Conservation (phyloP, 2,329 filamentous ascomycete genomes). For the Fusarium sp. region DNA sequence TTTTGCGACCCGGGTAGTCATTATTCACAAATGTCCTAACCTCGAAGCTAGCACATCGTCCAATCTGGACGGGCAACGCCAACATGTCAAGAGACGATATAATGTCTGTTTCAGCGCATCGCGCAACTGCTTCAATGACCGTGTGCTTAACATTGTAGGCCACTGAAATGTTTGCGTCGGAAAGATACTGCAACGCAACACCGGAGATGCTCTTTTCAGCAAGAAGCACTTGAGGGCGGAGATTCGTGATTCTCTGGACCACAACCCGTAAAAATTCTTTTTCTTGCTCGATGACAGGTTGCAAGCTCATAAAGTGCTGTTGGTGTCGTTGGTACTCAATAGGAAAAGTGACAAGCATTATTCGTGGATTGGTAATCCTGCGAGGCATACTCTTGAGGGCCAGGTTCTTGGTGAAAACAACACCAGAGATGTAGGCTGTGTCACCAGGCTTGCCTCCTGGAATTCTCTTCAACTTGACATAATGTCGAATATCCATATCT, state of each 20-base stretch:
- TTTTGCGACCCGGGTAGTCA: slow-evolving; percentile 77
- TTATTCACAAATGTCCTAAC: slow-evolving; percentile 94
- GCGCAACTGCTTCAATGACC: slow-evolving; percentile 92
- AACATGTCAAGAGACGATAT: slow-evolving; percentile 97
- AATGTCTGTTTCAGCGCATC: slow-evolving; percentile 90
- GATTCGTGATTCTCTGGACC: slow-evolving; percentile 87
- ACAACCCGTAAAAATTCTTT: slow-evolving; percentile 92
- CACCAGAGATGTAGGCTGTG: slow-evolving; percentile 94
- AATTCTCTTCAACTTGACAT: slow-evolving; percentile 97
- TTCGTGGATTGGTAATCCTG: slow-evolving; percentile 82
- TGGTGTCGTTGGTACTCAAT: slow-evolving; percentile 93
- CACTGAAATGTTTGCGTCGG: slow-evolving; percentile 89
- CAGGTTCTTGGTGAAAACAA: slow-evolving; percentile 97
- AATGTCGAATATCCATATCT: slow-evolving; percentile 96
- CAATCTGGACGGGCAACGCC: slow-evolving; percentile 75
- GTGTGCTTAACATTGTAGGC: slow-evolving; percentile 97
- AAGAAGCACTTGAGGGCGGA: slow-evolving; percentile 86
- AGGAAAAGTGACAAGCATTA: slow-evolving; percentile 92
- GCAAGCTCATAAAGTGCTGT: slow-evolving; percentile 95
- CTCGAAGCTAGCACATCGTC: slow-evolving; percentile 86
- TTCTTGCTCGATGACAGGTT: slow-evolving; percentile 96
- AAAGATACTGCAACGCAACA: slow-evolving; percentile 86
- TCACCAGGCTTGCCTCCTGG: slow-evolving; percentile 89
- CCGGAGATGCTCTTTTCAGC: slow-evolving; percentile 94
- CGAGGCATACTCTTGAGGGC: slow-evolving; percentile 96